Evolutionary conservation across 305 asterid genomes (phyloP).

Genomic region (Fraxinus xanthoxyloides): DNA sequence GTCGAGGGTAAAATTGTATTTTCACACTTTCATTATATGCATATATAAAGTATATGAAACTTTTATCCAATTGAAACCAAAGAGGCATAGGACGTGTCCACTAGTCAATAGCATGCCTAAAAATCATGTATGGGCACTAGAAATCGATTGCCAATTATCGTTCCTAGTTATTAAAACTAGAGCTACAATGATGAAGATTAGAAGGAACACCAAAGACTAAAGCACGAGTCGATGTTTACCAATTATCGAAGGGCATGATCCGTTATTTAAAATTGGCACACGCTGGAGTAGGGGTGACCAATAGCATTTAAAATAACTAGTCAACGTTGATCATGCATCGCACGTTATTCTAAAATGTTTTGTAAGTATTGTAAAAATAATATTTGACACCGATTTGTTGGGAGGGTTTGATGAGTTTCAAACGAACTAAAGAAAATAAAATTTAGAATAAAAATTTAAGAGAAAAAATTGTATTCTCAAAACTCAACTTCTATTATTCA

Average conservation of each 20-base stretch:
- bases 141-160: too few relatives aligned
- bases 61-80: not conserved
- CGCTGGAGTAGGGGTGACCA: not conserved
- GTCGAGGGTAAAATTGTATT: not conserved
- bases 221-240: not conserved
- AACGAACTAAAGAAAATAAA: too few relatives aligned
- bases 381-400: too few relatives aligned
- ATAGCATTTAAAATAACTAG: too few relatives aligned
- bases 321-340: too few relatives aligned
- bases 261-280: not conserved
- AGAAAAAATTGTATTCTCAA: too few relatives aligned
- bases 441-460: too few relatives aligned
- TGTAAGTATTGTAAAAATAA: not conserved
- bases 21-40: not conserved
- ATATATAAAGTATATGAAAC: too few relatives aligned
- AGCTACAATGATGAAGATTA: not conserved
- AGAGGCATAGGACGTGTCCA: not conserved
- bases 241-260: not conserved
- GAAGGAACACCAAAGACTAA: not conserved
- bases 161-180: not conserved
- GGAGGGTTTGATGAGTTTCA: too few relatives aligned
- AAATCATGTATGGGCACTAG: not conserved
- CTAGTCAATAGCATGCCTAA: not conserved
- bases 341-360: too few relatives aligned
- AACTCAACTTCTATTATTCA: too few relatives aligned